These are phyloP conservation scores for Volutella citrinella DNA, from an alignment of 2,329 filamentous ascomycete genomes.

Conservation along the genomic window DNA sequence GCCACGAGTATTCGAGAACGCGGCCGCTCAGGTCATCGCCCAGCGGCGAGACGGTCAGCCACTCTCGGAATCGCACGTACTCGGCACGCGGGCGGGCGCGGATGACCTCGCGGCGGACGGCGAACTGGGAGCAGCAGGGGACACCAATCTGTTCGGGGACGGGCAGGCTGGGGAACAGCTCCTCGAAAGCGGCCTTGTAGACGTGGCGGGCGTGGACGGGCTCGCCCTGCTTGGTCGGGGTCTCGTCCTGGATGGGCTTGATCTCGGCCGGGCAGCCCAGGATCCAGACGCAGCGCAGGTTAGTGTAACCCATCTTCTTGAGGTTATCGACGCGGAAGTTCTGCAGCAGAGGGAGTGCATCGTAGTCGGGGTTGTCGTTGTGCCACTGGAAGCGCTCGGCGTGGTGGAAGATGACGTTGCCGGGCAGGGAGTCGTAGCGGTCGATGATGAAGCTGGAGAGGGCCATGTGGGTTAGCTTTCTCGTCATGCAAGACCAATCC, in stretches of 20 bases:
- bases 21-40: slow-evolving; percentile 55
- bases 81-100: slow-evolving; percentile 45
- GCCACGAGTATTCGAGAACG: slow-evolving; percentile 65
- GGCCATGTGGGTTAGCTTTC: not conserved
- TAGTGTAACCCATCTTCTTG: slow-evolving; percentile 54
- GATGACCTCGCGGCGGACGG: slow-evolving; percentile 53
- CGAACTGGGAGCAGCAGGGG: slow-evolving; percentile 66
- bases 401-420: slow-evolving; percentile 45
- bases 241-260: slow-evolving; percentile 34
- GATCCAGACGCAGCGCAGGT: slow-evolving; percentile 58
- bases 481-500: not conserved
- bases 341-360: slow-evolving; percentile 49
- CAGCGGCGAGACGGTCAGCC: slow-evolving; percentile 55
- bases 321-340: slow-evolving; percentile 48
- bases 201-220: slow-evolving; percentile 39
- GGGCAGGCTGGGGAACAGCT: slow-evolving; percentile 38
- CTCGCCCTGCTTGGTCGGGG: slow-evolving; percentile 30
- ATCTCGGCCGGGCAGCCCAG: slow-evolving; percentile 54
- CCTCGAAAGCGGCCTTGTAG: slow-evolving; percentile 40
- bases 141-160: slow-evolving; percentile 50
- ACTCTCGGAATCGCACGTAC: slow-evolving; percentile 56
- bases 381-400: slow-evolving; percentile 50
- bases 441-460: slow-evolving; percentile 43
- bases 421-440: slow-evolving; percentile 44
- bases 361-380: slow-evolving; percentile 52